These are phyloP conservation scores for Cercospora sesami DNA, from an alignment of 2,329 filamentous ascomycete genomes.

Conservation along the genomic window DNA sequence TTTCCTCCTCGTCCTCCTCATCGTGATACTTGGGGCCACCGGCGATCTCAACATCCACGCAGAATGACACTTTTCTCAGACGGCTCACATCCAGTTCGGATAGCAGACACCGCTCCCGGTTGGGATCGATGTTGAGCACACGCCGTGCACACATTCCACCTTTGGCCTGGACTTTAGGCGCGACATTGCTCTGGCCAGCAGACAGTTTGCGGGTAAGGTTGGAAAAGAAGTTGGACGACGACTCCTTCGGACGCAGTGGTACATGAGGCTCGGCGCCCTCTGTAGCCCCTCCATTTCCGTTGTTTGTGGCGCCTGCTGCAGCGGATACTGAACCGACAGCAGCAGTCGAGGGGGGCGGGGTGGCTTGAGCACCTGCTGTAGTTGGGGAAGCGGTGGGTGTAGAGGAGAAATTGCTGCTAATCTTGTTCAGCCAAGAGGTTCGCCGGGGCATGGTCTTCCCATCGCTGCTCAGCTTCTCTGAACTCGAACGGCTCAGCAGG, in stretches of 20 bases:
- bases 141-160: constrained; percentile 76
- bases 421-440: constrained; percentile 88
- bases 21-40: constrained; percentile 73
- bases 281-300: background rate
- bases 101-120: constrained; percentile 76
- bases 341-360: background rate
- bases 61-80: constrained; percentile 86
- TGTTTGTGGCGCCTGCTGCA: background rate
- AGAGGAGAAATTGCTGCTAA: constrained; percentile 84
- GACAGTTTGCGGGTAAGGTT: constrained; percentile 81
- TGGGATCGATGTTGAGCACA: constrained; percentile 80
- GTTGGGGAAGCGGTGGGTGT: constrained; percentile 19
- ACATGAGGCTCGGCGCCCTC: constrained; percentile 60
- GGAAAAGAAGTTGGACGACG: constrained; percentile 71
- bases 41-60: constrained; percentile 95
- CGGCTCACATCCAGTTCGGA: constrained; percentile 77
- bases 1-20: constrained; percentile 55
- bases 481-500: constrained; percentile 45
- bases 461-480: constrained; percentile 39
- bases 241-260: constrained; percentile 68
- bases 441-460: constrained; percentile 49
- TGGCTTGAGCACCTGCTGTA: background rate
- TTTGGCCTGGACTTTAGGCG: constrained; percentile 54
- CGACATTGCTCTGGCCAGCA: constrained; percentile 53
- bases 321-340: background rate